Evolutionary conservation across 164 flowering plant species (phyloP).

Genomic region (Saururus chinensis): DNA sequence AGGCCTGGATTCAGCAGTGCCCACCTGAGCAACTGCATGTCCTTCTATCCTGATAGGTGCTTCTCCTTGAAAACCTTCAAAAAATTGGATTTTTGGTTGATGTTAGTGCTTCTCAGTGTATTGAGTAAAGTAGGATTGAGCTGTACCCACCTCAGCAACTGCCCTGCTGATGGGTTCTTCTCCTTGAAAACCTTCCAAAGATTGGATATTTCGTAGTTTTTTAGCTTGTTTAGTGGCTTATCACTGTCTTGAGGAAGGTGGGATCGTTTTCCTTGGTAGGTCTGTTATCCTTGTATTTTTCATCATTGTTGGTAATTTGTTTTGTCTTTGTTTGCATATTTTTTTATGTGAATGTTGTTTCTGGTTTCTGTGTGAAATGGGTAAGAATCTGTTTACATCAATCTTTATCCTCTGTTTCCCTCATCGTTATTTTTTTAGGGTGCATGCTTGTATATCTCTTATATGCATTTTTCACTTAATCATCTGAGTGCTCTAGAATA

Average conservation of each 20-base stretch:
- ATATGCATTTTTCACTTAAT: too few species aligned
- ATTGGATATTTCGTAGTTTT: constrained; percentile 1
- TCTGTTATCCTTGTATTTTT: neutral
- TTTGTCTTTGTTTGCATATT: neutral
- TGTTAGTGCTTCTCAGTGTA: too few species aligned
- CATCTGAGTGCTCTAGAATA: too few species aligned
- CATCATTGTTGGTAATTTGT: neutral
- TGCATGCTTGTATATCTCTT: too few species aligned
- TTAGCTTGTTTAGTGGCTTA: neutral
- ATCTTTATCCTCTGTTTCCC: neutral
- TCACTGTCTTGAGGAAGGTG: neutral
- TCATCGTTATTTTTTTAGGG: too few species aligned
- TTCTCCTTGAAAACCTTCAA: constrained; percentile 1
- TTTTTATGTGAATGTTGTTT: neutral
- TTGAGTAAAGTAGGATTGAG: neutral
- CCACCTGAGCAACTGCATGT: constrained; percentile 2
- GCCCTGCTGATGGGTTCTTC: neutral
- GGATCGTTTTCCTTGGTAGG: constrained; percentile 1
- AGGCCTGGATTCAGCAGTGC: constrained; percentile 1
- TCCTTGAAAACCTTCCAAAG: constrained; percentile 2
- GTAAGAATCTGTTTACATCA: neutral
- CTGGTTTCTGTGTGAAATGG: neutral
- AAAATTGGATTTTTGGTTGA: neutral
- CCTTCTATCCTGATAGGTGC: constrained; percentile 14
- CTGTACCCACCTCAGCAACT: too few species aligned